A percentile compares a stretch with the other conserved stretches of the same genome.
These are phyloP conservation scores for Hypoxylon rickii DNA, from an alignment of 495 filamentous ascomycete species.

Conservation along the genomic window DNA sequence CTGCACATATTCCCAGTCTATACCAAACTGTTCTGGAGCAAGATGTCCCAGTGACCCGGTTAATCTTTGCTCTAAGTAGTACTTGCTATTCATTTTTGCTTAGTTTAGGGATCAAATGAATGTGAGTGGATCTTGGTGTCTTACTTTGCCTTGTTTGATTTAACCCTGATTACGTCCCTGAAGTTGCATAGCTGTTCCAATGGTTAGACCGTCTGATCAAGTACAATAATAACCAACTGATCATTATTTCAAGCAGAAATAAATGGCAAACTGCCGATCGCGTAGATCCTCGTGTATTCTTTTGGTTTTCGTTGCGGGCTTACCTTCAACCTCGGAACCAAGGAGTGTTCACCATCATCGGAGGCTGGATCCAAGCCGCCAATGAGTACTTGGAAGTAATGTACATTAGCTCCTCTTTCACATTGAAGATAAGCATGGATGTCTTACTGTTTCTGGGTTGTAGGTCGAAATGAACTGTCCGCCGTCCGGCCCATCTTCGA, in stretches of 20 bases:
- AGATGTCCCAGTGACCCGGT: constrained; percentile 9
- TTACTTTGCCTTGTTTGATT: constrained; percentile 23
- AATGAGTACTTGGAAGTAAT: constrained; percentile 17
- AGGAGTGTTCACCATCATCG: constrained; percentile 12
- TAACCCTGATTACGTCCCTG: constrained; percentile 5
- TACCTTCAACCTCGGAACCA: constrained; percentile 27
- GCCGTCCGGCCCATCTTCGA: constrained; percentile 17
- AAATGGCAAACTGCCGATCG: no score
- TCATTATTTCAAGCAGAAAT: no score
- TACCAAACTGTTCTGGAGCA: constrained; percentile 33
- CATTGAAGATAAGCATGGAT: not conserved
- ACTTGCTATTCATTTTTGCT: constrained; percentile 2
- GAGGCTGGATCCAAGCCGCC: constrained; percentile 3
- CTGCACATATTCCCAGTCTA: constrained; percentile 20
- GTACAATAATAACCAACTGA: no score
- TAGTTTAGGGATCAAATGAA: not conserved
- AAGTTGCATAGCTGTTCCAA: constrained; percentile 24
- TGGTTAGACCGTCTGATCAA: constrained; percentile 1
- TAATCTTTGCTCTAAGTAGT: constrained; percentile 1
- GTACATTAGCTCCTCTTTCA: not conserved
- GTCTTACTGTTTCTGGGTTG: constrained; percentile 24
- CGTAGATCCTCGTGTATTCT: no score
- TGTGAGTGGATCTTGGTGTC: not conserved
- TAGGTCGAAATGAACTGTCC: constrained; percentile 32
- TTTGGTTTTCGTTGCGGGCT: not conserved